Base-by-base conservation (phyloP, 1,284 basidiomycete species). In the Leccinum ponderosum region DNA sequence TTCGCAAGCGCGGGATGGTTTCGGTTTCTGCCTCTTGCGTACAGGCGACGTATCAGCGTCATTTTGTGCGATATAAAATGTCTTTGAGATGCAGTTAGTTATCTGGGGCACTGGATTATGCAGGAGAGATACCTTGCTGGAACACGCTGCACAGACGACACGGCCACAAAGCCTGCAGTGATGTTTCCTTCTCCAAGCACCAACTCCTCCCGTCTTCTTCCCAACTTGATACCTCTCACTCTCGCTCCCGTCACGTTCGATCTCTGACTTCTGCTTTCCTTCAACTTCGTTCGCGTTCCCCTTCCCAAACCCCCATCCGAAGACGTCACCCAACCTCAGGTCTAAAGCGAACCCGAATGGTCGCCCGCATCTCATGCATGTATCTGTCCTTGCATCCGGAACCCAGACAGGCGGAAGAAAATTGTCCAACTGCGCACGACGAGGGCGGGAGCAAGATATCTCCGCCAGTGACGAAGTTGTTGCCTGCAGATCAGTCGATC, bases 361-460 rank as follows among this genome's bases (percentile, higher is more conserved):
- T 56, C 84, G 79, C 11, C 85, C 85, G 71, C 95, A 97, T 12
- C 90, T 81, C 91, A 93, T 93, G 74, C 95, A 97, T 50, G 82
- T 82, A 62, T 86, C 83, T 7, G 91, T 89, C 69, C 85, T 90
- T 60, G 85, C 86, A 71, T 97, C 94, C 0, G 95, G 94, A 15
- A 96, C 89, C 95, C 95, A 97, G 9, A 97, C 86, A 0, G 95
- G 91, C 3, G 95, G 94, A 1, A 93, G 87, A 78, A 95, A 97
- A 74, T 93, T 90, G 53, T 96, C 93, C 39, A 96, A 27, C 14
- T 64, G 62, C 22, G 70, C 74, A 22, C 72, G 72, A 53, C 68
- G 70, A 27, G 39, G 54, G 9, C 59, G 62, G n/a, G 56, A 42
- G 6, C 52, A 55, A 53, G 25, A 25, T 25, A 31, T 31, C 25